Evolutionary conservation across 2,329 filamentous ascomycete species (phyloP).

Genomic region (Magnaporthiopsis incrustans): DNA sequence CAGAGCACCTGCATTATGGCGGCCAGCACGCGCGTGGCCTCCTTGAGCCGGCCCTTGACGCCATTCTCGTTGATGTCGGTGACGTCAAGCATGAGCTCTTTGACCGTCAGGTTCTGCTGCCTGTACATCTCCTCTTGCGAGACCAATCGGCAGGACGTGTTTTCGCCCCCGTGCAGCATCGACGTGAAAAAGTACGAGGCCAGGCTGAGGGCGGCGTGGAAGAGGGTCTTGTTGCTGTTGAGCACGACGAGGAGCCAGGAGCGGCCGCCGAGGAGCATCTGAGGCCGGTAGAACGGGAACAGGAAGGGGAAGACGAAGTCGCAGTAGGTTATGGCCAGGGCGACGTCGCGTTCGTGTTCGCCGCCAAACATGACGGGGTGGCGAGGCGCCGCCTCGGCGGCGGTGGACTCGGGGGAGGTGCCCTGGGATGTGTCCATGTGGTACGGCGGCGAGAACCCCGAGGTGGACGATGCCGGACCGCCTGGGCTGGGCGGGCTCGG

Average conservation of each 20-base stretch:
- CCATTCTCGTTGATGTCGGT: slow-evolving; percentile 19
- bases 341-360: slow-evolving; percentile 17
- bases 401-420: slow-evolving; percentile 2
- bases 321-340: slow-evolving; percentile 49
- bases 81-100: slow-evolving; percentile 21
- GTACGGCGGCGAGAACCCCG: background rate
- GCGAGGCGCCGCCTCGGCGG: background rate
- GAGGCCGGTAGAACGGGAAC: slow-evolving; percentile 55
- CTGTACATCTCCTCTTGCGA: slow-evolving; percentile 18
- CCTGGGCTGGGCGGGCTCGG: background rate
- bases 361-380: background rate
- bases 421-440: background rate
- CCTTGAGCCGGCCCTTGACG: slow-evolving; percentile 17
- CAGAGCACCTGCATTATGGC: slow-evolving; percentile 34
- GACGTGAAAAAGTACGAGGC: slow-evolving; percentile 49
- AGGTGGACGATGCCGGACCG: background rate
- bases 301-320: slow-evolving; percentile 55
- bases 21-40: slow-evolving; percentile 24
- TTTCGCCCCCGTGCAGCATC: slow-evolving; percentile 14
- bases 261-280: slow-evolving; percentile 46
- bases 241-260: slow-evolving; percentile 53
- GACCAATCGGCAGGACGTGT: slow-evolving; percentile 12
- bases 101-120: slow-evolving; percentile 22
- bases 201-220: slow-evolving; percentile 48
- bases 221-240: slow-evolving; percentile 47